A percentile compares a stretch with the other conserved stretches of the same genome.
Evolutionary conservation across 2,329 filamentous ascomycete species (phyloP).

Genomic region (Diaporthe ilicicola): DNA sequence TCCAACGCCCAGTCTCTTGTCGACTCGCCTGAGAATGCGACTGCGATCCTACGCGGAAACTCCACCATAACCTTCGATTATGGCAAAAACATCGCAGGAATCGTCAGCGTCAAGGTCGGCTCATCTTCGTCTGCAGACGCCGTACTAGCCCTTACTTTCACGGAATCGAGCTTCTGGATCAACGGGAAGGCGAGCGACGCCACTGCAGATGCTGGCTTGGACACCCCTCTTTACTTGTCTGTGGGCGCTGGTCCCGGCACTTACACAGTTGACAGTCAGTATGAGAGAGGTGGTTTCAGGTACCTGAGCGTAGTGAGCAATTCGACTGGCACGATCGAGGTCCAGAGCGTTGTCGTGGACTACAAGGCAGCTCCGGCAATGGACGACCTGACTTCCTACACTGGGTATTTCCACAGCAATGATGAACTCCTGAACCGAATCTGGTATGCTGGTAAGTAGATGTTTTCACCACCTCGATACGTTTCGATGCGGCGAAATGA

Average conservation of each 20-base stretch:
- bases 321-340: slow-evolving; percentile 40
- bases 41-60: slow-evolving; percentile 7
- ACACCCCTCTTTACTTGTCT: slow-evolving; percentile 26
- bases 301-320: slow-evolving; percentile 46
- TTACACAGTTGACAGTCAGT: slow-evolving; percentile 42
- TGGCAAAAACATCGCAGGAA: slow-evolving; percentile 48
- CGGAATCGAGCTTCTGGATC: slow-evolving; percentile 55
- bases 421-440: slow-evolving; percentile 61
- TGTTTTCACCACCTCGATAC: slow-evolving; percentile 44
- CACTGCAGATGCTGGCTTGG: slow-evolving; percentile 17
- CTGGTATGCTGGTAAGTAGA: slow-evolving; percentile 63
- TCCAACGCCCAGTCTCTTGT: slow-evolving; percentile 35
- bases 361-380: slow-evolving; percentile 50
- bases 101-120: slow-evolving; percentile 45
- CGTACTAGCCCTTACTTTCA: slow-evolving; percentile 49
- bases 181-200: slow-evolving; percentile 54
- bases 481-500: slow-evolving; percentile 19
- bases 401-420: slow-evolving; percentile 60
- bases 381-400: slow-evolving; percentile 57
- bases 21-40: slow-evolving; percentile 28
- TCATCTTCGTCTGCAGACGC: slow-evolving; percentile 38
- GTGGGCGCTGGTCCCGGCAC: slow-evolving; percentile 27
- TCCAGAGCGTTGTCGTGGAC: slow-evolving; percentile 48
- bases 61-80: slow-evolving; percentile 50
- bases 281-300: slow-evolving; percentile 49